Evolutionary conservation across 2,329 filamentous ascomycete species (phyloP).

Genomic region (Dothideomycetidae sp.): DNA sequence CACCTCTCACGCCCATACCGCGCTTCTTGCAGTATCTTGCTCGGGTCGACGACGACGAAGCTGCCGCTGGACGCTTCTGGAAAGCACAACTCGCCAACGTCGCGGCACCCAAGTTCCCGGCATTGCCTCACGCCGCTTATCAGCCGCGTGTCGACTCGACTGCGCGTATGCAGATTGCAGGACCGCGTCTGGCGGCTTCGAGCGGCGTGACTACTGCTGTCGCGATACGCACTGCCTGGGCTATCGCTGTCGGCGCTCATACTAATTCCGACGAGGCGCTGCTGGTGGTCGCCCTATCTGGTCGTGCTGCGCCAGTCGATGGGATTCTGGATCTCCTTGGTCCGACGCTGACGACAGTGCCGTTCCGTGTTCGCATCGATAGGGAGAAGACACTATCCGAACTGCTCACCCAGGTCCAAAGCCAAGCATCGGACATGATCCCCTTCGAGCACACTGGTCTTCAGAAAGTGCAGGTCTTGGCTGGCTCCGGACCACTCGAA

Average conservation of each 20-base stretch:
- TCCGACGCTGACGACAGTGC: constrained; percentile 28
- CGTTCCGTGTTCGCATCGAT: constrained; percentile 28
- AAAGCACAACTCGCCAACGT: not conserved
- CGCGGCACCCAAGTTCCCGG: not conserved
- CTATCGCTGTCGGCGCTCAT: constrained; percentile 30
- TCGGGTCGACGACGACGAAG: not conserved
- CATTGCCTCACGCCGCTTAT: not conserved
- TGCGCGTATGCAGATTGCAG: not conserved
- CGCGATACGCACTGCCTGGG: not conserved
- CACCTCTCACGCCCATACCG: not conserved
- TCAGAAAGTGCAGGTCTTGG: constrained; percentile 32
- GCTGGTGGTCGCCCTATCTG: constrained; percentile 31
- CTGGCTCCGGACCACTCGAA: too few species aligned
- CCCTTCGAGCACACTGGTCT: constrained; percentile 29
- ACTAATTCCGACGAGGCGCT: constrained; percentile 33
- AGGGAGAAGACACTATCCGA: constrained; percentile 17
- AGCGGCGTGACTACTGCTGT: not conserved
- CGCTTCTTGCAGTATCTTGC: not conserved
- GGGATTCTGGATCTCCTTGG: constrained; percentile 28
- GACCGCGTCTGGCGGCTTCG: constrained; percentile 13
- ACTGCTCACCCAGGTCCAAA: constrained; percentile 20
- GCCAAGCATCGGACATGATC: constrained; percentile 18
- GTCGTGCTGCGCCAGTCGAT: constrained; percentile 22
- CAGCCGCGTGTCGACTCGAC: not conserved
- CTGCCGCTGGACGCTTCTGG: constrained; percentile 13